Conservation (phyloP, 1,139 yeast genomes). For the Pichia sp. region DNA sequence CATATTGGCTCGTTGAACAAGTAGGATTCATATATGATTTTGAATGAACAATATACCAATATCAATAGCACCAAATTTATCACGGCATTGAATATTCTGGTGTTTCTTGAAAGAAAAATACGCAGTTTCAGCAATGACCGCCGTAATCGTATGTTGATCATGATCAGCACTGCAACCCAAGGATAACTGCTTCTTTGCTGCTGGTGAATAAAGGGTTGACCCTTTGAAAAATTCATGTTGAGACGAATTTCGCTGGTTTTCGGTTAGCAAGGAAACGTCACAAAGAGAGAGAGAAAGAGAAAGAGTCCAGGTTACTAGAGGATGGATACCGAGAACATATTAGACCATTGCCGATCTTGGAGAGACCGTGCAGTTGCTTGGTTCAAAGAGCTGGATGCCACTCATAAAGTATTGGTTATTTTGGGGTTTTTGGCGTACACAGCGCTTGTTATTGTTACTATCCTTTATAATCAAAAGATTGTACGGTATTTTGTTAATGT, state of each 20-base stretch:
- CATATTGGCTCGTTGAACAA: constrained; percentile 8
- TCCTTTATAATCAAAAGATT: constrained; percentile 9
- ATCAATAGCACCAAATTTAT: not conserved
- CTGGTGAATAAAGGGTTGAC: no score
- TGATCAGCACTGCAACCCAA: no score
- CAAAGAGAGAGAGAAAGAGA: no score
- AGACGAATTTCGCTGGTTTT: no score
- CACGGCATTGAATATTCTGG: not conserved
- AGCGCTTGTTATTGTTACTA: not conserved
- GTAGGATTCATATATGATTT: constrained; percentile 2
- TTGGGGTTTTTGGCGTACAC: not conserved
- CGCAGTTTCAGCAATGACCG: not conserved
- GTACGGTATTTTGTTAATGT: constrained; percentile 9
- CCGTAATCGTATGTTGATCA: no score
- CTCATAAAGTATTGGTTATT: constrained; percentile 2
- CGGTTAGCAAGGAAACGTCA: no score
- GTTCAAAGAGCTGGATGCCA: constrained; percentile 1
- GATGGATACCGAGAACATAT: no score
- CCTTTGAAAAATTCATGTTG: no score
- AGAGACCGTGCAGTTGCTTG: not conserved
- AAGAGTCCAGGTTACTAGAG: no score
- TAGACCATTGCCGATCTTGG: no score
- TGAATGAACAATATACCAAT: not conserved
- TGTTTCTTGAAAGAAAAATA: no score
- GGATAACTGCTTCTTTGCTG: no score